These are phyloP conservation scores for Chlorella sp. DNA, from an alignment of 139 green algal genomes.

Conservation along the genomic window DNA sequence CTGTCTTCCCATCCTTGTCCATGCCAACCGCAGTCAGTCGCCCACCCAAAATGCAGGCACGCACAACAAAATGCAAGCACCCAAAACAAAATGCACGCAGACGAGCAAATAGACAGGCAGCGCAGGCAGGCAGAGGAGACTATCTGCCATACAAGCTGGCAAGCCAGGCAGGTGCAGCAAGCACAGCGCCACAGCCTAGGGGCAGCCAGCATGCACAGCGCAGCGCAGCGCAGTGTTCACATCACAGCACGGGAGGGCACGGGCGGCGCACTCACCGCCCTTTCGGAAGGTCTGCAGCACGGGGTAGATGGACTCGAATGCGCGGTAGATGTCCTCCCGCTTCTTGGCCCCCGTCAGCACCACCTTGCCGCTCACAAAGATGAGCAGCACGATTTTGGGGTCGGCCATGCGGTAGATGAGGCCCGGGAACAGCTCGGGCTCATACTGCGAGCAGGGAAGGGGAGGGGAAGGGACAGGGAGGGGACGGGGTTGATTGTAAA, in stretches of 20 bases:
- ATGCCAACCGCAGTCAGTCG: too few relatives aligned
- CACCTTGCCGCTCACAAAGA: conserved; percentile 99
- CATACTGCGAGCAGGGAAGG: conserved; percentile 78
- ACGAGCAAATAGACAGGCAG: too few relatives aligned
- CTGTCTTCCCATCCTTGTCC: too few relatives aligned
- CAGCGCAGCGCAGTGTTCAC: neutral
- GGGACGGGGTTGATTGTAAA: neutral
- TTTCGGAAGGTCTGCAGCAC: conserved; percentile 94
- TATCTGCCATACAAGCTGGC: too few relatives aligned
- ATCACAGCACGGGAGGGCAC: neutral
- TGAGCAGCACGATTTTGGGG: conserved; percentile 99
- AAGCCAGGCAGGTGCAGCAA: neutral
- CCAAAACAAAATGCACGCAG: too few relatives aligned
- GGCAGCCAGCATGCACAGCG: neutral
- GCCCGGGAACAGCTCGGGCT: conserved; percentile 99
- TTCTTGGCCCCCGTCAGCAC: conserved; percentile 91
- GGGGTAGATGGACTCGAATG: conserved; percentile 99
- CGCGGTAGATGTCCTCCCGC: conserved; percentile 96
- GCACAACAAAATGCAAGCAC: too few relatives aligned
- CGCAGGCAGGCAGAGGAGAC: too few relatives aligned
- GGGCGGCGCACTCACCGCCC: conserved; percentile 46
- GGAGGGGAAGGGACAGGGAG: neutral
- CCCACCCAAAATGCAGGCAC: too few relatives aligned
- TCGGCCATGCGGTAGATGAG: conserved; percentile 99
- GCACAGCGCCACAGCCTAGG: too few relatives aligned